phyloP scores from a whole-genome alignment of 371 early-diverging fungal species.

The Circinella umbellata region DNA sequence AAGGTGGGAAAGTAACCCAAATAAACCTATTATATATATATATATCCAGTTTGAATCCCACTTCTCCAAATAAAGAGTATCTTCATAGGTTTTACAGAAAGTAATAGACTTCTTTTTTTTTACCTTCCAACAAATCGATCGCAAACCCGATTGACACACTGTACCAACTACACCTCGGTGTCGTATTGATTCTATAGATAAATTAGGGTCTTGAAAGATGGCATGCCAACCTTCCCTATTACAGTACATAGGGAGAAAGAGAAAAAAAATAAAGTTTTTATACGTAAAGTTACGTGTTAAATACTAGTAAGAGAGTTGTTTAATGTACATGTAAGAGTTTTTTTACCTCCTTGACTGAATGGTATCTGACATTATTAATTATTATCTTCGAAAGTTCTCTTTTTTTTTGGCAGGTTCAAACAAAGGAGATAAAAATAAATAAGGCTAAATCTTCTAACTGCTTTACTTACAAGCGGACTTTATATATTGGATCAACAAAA shows the following conservation, averaged over 20 bases:
- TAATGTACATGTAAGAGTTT: neutral
- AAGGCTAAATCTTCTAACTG: no score
- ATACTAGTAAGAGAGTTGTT: no score
- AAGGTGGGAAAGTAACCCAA: slow-evolving; percentile 59
- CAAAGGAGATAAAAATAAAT: no score
- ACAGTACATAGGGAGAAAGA: no score
- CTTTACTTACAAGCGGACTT: no score
- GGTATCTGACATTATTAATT: neutral
- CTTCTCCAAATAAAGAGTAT: neutral
- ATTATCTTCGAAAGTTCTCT: no score
- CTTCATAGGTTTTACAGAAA: no score
- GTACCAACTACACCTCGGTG: slow-evolving; percentile 39
- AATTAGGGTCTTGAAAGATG: slow-evolving; percentile 31
- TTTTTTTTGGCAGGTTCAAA: neutral
- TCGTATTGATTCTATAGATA: slow-evolving; percentile 35
- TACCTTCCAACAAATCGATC: slow-evolving; percentile 58
- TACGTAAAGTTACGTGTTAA: no score
- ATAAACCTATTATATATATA: slow-evolving; percentile 47
- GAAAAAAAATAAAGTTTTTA: no score
- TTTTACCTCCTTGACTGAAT: neutral
- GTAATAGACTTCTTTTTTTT: neutral
- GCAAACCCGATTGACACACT: slow-evolving; percentile 46
- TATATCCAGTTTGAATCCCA: neutral
- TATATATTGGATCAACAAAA: no score
- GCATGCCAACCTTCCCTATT: slow-evolving; percentile 30